These are phyloP conservation scores for Arthrobotrys sphaeroides DNA, from an alignment of 2,329 filamentous ascomycete genomes.

Conservation along the genomic window DNA sequence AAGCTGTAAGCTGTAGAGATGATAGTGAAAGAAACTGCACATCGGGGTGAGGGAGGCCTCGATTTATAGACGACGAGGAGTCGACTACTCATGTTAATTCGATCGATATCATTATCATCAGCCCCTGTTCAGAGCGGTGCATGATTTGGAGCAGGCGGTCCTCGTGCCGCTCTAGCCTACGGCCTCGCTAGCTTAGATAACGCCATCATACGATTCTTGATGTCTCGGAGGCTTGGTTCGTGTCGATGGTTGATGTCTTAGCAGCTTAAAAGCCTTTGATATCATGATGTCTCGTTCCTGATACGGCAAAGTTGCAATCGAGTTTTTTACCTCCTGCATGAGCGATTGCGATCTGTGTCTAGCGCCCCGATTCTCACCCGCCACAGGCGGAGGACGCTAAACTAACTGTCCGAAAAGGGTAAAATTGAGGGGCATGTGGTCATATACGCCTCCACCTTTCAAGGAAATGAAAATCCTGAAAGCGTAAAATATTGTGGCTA, in stretches of 20 bases:
- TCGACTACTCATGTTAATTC: background rate
- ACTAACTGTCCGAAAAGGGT: background rate
- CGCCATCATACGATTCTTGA: background rate
- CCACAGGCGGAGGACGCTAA: background rate
- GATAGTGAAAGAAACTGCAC: background rate
- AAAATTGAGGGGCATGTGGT: background rate
- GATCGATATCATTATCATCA: background rate
- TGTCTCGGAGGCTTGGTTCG: conserved; percentile 12
- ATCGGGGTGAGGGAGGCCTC: background rate
- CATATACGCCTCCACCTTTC: background rate
- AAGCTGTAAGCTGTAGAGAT: conserved; percentile 15
- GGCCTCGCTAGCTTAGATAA: background rate
- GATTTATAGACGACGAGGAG: conserved; percentile 1
- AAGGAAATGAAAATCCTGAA: background rate
- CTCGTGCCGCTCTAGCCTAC: background rate
- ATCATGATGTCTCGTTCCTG: background rate
- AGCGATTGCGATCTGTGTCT: background rate
- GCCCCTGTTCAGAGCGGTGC: background rate
- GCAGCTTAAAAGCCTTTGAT: background rate
- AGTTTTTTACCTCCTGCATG: background rate
- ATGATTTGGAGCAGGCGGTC: background rate
- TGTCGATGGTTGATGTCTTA: background rate
- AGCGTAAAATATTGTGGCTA: background rate
- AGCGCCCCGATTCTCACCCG: background rate
- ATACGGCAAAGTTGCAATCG: background rate